A percentile compares a stretch with the other conserved stretches of the same genome.
These are phyloP conservation scores for Mariannaea sp. DNA, from an alignment of 2,329 filamentous ascomycete genomes.

Conservation along the genomic window DNA sequence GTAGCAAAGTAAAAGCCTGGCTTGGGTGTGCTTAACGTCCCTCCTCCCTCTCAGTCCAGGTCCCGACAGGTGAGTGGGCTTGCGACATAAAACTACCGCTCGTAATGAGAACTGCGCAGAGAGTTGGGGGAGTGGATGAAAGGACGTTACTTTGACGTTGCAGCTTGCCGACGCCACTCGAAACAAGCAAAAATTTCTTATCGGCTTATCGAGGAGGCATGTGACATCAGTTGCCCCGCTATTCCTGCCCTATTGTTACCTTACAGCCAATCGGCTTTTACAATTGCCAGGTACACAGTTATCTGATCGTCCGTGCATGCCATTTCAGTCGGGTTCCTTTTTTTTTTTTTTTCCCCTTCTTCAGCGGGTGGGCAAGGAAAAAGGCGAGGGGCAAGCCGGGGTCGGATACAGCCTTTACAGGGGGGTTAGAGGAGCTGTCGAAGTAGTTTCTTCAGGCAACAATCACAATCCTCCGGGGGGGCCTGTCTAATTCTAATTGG, in stretches of 20 bases:
- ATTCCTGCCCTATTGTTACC: background rate
- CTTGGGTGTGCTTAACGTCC: slow-evolving; percentile 3
- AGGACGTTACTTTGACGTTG: slow-evolving; percentile 3
- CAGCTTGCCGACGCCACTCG: slow-evolving; percentile 14
- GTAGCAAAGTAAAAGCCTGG: slow-evolving; percentile 3
- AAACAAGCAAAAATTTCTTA: slow-evolving; percentile 35
- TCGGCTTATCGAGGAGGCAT: slow-evolving; percentile 28
- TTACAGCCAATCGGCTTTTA: slow-evolving; percentile 20
- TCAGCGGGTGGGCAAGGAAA: slow-evolving; percentile 13
- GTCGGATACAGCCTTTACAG: background rate
- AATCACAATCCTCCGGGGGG: no score
- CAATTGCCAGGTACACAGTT: slow-evolving; percentile 6
- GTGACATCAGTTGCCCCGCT: slow-evolving; percentile 33
- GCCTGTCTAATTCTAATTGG: no score
- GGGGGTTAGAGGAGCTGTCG: slow-evolving; percentile 7
- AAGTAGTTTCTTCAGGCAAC: no score
- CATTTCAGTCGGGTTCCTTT: slow-evolving; percentile 11
- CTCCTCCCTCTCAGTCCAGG: slow-evolving; percentile 4
- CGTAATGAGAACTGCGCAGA: slow-evolving; percentile 9
- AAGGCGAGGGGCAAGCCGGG: slow-evolving; percentile 13
- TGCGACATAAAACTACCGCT: slow-evolving; percentile 22
- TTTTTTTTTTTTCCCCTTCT: no score
- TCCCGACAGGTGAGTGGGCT: slow-evolving; percentile 13
- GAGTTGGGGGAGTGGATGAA: slow-evolving; percentile 14
- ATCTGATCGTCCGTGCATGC: slow-evolving; percentile 36